Percentiles rank a stretch among this genome's conserved stretches.
These are phyloP conservation scores for Colletotrichum spaethianum DNA, from an alignment of 2,329 filamentous ascomycete species.

Conservation along the genomic window DNA sequence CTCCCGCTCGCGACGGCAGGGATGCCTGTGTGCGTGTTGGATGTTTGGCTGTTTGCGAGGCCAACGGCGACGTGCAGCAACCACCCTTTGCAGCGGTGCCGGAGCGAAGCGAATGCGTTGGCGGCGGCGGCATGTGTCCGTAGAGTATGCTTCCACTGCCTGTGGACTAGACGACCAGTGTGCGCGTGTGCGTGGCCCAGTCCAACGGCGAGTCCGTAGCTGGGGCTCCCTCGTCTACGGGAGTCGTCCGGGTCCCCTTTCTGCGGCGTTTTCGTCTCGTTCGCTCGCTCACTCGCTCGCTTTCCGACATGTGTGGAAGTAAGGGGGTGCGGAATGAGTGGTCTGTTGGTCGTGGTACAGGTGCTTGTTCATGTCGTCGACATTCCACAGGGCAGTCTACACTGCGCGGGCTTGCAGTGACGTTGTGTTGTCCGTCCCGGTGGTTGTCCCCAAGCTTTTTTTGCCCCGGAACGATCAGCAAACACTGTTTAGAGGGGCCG, in stretches of 20 bases:
- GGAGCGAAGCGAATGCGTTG: too few species aligned
- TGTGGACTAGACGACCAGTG: background rate
- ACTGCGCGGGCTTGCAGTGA: background rate
- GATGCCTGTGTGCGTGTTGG: background rate
- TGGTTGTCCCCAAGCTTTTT: constrained; percentile 1
- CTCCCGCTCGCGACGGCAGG: background rate
- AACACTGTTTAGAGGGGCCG: constrained; percentile 34
- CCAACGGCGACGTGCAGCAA: background rate
- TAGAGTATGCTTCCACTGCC: background rate
- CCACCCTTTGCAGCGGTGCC: background rate
- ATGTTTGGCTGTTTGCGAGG: background rate
- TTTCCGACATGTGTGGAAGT: background rate
- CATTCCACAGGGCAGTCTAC: background rate
- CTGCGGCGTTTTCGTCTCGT: background rate
- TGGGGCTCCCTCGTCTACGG: constrained; percentile 11
- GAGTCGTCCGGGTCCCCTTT: background rate
- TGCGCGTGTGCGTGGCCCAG: background rate
- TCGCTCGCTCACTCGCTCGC: background rate
- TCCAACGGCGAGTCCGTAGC: constrained; percentile 33
- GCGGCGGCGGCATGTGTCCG: background rate
- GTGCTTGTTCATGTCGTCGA: background rate
- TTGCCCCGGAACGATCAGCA: constrained; percentile 19
- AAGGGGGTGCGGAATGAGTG: background rate
- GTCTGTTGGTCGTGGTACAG: background rate
- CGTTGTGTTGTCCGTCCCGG: too few species aligned